Evolutionary conservation across 345 rosid species (phyloP).

Genomic region (Pugionium cornutum): DNA sequence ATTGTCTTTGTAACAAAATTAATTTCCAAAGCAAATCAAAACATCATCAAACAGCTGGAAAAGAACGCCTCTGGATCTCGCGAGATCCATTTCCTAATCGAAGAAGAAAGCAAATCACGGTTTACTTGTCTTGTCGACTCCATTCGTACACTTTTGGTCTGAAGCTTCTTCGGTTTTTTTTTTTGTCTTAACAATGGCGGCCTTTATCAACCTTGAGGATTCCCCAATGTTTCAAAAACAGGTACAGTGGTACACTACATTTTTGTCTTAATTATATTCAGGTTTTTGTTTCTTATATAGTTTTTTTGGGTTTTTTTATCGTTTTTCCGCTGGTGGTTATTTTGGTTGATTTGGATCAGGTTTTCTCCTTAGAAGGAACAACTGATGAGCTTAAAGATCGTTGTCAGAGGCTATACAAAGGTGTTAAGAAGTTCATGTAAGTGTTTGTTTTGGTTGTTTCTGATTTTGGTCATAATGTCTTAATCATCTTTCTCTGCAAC

Average conservation of each 20-base stretch:
- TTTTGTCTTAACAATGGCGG: constrained; percentile 44
- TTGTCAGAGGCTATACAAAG: constrained; percentile 70
- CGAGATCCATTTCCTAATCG: constrained; percentile 31
- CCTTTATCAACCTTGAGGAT: constrained; percentile 66
- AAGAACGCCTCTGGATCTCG: constrained; percentile 36
- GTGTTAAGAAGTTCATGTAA: constrained; percentile 67
- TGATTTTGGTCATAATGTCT: constrained; percentile 26
- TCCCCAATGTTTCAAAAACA: constrained; percentile 81
- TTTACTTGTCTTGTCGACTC: background rate
- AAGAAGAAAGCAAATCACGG: background rate
- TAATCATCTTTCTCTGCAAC: constrained; percentile 6
- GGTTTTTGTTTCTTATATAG: background rate
- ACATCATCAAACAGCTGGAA: constrained; percentile 28
- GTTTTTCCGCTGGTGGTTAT: background rate
- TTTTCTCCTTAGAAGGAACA: constrained; percentile 59
- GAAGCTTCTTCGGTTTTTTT: constrained; percentile 1
- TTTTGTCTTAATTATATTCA: background rate
- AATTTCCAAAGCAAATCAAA: background rate
- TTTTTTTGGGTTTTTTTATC: constrained; percentile 12
- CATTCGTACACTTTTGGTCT: background rate
- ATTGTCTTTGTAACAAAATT: too few species aligned
- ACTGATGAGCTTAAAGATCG: constrained; percentile 77
- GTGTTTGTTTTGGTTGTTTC: constrained; percentile 31
- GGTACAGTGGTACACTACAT: constrained; percentile 33
- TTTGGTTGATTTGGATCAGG: constrained; percentile 39